Conservation (phyloP, 805 yeast species). For the Pichia paraexigua region DNA sequence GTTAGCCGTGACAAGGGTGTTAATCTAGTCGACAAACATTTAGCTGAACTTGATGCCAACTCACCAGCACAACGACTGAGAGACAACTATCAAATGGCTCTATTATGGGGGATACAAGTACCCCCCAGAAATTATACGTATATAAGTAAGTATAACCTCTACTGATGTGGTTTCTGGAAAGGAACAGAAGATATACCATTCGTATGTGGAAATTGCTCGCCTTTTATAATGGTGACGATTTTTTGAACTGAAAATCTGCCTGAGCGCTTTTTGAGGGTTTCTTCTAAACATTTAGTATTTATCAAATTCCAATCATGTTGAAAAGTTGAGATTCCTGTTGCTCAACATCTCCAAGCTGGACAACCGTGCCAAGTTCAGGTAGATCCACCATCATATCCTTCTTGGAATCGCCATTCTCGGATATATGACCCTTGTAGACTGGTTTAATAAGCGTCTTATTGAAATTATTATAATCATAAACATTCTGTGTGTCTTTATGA, state of each 20-base stretch:
- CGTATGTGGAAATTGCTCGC: neutral
- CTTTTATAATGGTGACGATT: constrained; percentile 7
- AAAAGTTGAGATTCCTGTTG: constrained; percentile 26
- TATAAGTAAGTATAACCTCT: constrained; percentile 65
- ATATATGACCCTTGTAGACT: constrained; percentile 17
- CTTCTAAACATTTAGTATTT: neutral
- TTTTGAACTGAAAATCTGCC: too few species aligned
- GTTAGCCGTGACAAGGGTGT: constrained; percentile 64
- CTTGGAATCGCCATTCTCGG: neutral
- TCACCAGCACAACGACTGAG: constrained; percentile 33
- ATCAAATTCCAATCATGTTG: constrained; percentile 21
- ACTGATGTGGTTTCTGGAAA: constrained; percentile 49
- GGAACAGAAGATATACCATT: constrained; percentile 9
- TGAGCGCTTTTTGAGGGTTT: constrained; percentile 5
- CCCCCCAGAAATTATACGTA: constrained; percentile 38
- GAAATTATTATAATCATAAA: constrained; percentile 60
- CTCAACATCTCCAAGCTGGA: constrained; percentile 27
- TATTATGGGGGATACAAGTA: constrained; percentile 22
- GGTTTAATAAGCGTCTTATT: constrained; percentile 44
- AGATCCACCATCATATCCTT: constrained; percentile 1
- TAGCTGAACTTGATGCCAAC: constrained; percentile 45
- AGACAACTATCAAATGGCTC: constrained; percentile 38
- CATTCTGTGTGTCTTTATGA: constrained; percentile 26
- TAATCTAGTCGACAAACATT: constrained; percentile 62
- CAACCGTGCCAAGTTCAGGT: constrained; percentile 16